Evolutionary conservation across 2,329 filamentous ascomycete genomes (phyloP).

Genomic region (Aspergillus brunneoviolaceus): DNA sequence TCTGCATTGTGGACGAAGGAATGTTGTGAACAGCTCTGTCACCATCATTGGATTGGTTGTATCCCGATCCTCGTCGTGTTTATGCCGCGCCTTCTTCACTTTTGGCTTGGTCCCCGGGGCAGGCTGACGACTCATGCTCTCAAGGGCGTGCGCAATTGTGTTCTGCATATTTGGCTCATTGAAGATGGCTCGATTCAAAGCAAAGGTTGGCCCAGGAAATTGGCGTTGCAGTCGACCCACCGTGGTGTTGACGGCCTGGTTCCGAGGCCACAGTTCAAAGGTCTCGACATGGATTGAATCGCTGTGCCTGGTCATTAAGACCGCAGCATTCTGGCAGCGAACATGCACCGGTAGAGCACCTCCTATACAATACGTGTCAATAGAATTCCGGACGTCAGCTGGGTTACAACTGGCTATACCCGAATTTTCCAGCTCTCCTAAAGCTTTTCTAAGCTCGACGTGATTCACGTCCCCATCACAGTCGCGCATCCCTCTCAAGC

Average conservation of each 20-base stretch:
- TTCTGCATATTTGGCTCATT: conserved; percentile 23
- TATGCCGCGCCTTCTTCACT: conserved; percentile 40
- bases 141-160: conserved; percentile 33
- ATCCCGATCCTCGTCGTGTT: conserved; percentile 48
- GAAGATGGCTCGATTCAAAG: conserved; percentile 26
- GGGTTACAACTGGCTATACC: conserved; percentile 10
- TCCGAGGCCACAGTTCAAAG: conserved; percentile 50
- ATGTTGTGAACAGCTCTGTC: conserved; percentile 51
- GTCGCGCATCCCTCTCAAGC: conserved; percentile 13
- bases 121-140: conserved; percentile 38
- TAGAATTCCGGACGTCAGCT: not conserved
- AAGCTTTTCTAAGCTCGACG: conserved; percentile 6
- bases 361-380: conserved; percentile 13
- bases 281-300: conserved; percentile 34
- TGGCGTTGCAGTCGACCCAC: conserved; percentile 43
- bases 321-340: conserved; percentile 48
- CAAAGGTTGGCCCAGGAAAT: conserved; percentile 47
- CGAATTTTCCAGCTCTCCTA: conserved; percentile 8
- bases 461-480: conserved; percentile 16
- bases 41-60: conserved; percentile 52
- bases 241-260: conserved; percentile 37
- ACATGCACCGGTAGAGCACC: conserved; percentile 42
- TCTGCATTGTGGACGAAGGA: conserved; percentile 44
- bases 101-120: conserved; percentile 35
- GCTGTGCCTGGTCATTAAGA: conserved; percentile 40